Conservation (phyloP, 2,329 filamentous ascomycete genomes). For the Pyrenochaeta sp. region DNA sequence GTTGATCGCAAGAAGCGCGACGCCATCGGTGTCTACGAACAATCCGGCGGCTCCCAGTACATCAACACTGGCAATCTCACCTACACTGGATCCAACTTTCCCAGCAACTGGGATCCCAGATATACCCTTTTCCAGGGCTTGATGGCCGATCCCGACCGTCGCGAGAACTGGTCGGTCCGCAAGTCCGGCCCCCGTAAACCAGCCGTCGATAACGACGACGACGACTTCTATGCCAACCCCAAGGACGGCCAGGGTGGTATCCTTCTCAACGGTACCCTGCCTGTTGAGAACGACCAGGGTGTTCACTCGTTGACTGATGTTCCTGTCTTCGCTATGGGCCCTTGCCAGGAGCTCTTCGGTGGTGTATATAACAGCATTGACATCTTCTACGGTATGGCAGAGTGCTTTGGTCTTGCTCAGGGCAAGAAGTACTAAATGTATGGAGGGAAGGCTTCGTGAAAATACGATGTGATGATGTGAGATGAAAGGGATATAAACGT, state of each 20-base stretch:
- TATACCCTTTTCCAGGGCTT: conserved; percentile 80
- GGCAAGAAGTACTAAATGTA: too few species aligned
- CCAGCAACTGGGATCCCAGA: conserved; percentile 82
- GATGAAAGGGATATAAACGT: conserved; percentile 1
- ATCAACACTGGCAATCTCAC: conserved; percentile 64
- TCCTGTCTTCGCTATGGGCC: conserved; percentile 75
- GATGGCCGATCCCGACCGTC: conserved; percentile 74
- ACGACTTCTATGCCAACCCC: conserved; percentile 72
- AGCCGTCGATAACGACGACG: conserved; percentile 61
- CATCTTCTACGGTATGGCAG: conserved; percentile 76
- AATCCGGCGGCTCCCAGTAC: conserved; percentile 80
- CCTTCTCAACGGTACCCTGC: conserved; percentile 77
- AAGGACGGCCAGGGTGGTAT: conserved; percentile 72
- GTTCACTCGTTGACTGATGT: conserved; percentile 51
- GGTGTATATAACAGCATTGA: conserved; percentile 75
- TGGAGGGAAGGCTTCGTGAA: background rate
- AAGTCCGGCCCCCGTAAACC: conserved; percentile 69
- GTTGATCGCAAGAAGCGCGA: conserved; percentile 75
- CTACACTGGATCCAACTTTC: conserved; percentile 81
- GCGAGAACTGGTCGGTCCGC: conserved; percentile 78
- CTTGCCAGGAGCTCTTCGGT: conserved; percentile 78
- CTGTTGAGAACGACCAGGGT: conserved; percentile 66
- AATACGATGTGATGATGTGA: conserved; percentile 1
- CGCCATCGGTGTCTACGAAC: conserved; percentile 75
- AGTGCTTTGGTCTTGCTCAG: conserved; percentile 64